phyloP scores from a whole-genome alignment of 176 grass and related monocot species.

The Juncus effusus region DNA sequence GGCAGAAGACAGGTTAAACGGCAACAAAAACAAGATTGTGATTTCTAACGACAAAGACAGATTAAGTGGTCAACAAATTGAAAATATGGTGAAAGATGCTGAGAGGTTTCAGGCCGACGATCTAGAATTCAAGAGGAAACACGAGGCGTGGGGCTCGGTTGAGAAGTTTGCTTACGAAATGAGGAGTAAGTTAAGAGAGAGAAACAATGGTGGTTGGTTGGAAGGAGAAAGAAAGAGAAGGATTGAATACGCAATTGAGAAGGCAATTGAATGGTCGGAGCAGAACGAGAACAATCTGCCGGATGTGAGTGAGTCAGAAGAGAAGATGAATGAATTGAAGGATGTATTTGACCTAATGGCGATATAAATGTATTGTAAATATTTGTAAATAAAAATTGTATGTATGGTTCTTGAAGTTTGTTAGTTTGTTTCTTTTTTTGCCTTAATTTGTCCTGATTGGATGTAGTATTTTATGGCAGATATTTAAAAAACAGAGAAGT shows the following conservation, averaged over 20 bases:
- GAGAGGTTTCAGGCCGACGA: neutral
- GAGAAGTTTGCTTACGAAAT: neutral
- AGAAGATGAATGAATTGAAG: constrained; percentile 81
- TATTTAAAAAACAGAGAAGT: too few relatives aligned
- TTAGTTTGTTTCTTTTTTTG: too few relatives aligned
- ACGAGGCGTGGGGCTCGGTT: neutral
- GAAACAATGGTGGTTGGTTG: neutral
- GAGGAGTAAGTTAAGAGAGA: neutral
- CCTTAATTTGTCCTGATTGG: too few relatives aligned
- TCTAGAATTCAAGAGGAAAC: neutral
- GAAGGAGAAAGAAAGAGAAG: neutral
- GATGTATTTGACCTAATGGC: constrained; percentile 69
- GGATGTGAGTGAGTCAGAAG: constrained; percentile 69
- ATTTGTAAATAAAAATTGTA: too few relatives aligned
- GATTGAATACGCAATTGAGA: neutral
- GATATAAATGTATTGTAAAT: constrained; percentile 36
- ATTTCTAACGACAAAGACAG: constrained; percentile 60
- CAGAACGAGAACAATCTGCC: constrained; percentile 20
- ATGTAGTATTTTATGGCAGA: too few relatives aligned
- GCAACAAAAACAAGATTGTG: constrained; percentile 88
- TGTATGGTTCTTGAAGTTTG: too few relatives aligned
- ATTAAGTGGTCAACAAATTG: too few relatives aligned
- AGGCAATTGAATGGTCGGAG: neutral
- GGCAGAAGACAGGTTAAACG: constrained; percentile 74
- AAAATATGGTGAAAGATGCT: neutral